Base-by-base conservation (phyloP, 2,329 filamentous ascomycete genomes). In the Fusarium napiforme region DNA sequence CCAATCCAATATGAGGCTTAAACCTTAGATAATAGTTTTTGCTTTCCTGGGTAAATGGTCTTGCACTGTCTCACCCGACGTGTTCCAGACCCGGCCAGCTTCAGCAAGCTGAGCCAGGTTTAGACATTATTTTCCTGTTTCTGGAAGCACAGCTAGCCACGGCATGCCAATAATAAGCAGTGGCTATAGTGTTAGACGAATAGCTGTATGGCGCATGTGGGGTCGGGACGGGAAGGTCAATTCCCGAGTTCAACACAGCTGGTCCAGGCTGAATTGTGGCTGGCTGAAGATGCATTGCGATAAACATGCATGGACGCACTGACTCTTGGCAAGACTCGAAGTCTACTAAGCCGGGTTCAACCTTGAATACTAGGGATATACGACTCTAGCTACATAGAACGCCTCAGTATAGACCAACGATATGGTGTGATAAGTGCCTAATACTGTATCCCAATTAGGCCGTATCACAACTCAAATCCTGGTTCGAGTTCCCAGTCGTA, bases 401-500 rank as follows among this genome's bases (percentile, higher is more conserved):
- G 9, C 11, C 9, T 9, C 19, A 4, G 3, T 7, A 10, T 10
- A 7, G 16, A 3, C 2, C 9, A 14, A 28, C 1, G 0, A 46
- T 18, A 7, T 14, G 23, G 19, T 19, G 3, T 7, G 12, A 19
- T 19, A 1, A 9, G 11, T 14, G 10, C 12, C 3, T 0, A 5
- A 5, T 34, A 14, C 19, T 19, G 0, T 2, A 12, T 9, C 7
- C 19, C 2, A 21, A 5, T 3, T 2, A 28, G 0, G 7, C 7
- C 4, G 2, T 4, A 32, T 45, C 3, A 57, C 39, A 67, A 2
- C 21, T 67, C 8, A 18, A 67, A 67, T 1, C 45, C 53, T 5
- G 52, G 16, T 1, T 67, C 36, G 0, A 67, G 30, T 7, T 67
- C 64, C 64, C 64, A 67, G 9, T 67, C 64, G 11, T 67, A 67